Percentiles rank a stretch among this genome's conserved stretches.
These are phyloP conservation scores for Myxozyma neglecta DNA, from an alignment of 805 yeast genomes.

Conservation along the genomic window DNA sequence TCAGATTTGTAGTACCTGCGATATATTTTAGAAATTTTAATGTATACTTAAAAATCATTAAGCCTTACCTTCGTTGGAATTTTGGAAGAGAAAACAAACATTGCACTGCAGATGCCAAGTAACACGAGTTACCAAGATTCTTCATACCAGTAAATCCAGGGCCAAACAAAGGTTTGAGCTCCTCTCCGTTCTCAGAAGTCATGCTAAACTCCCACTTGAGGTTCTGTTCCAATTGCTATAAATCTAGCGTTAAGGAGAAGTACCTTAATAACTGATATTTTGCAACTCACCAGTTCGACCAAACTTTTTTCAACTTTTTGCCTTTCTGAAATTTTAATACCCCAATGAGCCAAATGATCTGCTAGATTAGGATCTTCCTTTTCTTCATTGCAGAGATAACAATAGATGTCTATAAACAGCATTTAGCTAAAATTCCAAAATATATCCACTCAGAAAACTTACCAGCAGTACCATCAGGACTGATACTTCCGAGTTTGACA, in stretches of 20 bases:
- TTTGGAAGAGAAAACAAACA: conserved; percentile 51
- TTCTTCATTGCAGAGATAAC: conserved; percentile 88
- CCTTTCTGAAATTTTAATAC: conserved; percentile 58
- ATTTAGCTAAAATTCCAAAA: neutral
- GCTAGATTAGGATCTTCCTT: conserved; percentile 66
- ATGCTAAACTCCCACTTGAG: conserved; percentile 89
- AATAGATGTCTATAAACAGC: conserved; percentile 63
- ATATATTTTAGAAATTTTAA: neutral
- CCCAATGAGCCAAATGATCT: conserved; percentile 54
- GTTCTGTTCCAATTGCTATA: conserved; percentile 80
- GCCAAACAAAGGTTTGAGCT: conserved; percentile 67
- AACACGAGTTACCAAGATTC: conserved; percentile 92
- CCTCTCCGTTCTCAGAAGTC: conserved; percentile 68
- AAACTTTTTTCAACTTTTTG: conserved; percentile 83
- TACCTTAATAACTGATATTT: neutral
- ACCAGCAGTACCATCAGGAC: conserved; percentile 61
- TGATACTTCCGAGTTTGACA: conserved; percentile 84
- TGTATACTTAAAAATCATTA: no score
- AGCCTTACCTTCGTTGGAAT: conserved; percentile 34
- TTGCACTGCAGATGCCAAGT: conserved; percentile 79
- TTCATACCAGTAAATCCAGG: conserved; percentile 77
- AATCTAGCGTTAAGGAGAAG: neutral
- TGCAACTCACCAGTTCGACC: conserved; percentile 59
- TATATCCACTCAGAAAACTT: neutral
- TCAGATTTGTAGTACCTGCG: conserved; percentile 31